These are phyloP conservation scores for Beauveria rudraprayagi DNA, from an alignment of 2,329 filamentous ascomycete species.

Conservation along the genomic window DNA sequence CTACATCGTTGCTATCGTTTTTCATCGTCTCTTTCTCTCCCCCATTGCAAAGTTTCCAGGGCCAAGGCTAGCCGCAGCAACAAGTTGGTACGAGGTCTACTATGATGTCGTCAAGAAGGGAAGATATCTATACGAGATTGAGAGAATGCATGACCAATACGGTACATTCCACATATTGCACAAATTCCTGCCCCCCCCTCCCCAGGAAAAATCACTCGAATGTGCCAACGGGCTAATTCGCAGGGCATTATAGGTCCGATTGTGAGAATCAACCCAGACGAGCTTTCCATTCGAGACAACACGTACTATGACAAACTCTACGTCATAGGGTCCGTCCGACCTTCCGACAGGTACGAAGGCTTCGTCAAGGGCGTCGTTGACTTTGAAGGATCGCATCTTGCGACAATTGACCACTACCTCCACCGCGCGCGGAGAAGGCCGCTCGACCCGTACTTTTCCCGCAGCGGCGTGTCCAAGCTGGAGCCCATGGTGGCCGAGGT, in stretches of 20 bases:
- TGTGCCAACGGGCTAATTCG: not conserved
- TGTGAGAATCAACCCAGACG: not conserved
- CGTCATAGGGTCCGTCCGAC: not conserved
- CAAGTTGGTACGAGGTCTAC: not conserved
- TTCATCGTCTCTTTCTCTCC: not conserved
- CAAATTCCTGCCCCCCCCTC: too few species aligned
- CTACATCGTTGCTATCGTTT: too few species aligned
- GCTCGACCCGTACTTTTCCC: not conserved
- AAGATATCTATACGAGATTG: not conserved
- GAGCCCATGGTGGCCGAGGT: not conserved
- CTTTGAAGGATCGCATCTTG: not conserved
- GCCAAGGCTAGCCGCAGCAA: not conserved
- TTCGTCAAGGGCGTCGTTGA: not conserved
- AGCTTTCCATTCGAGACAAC: not conserved
- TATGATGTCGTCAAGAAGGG: not conserved
- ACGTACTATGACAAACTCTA: not conserved
- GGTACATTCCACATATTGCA: too few species aligned
- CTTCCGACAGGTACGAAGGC: not conserved
- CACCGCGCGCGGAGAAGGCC: not conserved
- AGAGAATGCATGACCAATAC: too few species aligned
- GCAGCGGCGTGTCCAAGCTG: not conserved
- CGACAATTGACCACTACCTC: not conserved
- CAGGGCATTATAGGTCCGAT: not conserved
- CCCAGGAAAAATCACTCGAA: too few species aligned
- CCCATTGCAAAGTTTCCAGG: not conserved